These are phyloP conservation scores for Asterionellopsis glacialis DNA, from an alignment of 108 stramenopile species.

Conservation along the genomic window DNA sequence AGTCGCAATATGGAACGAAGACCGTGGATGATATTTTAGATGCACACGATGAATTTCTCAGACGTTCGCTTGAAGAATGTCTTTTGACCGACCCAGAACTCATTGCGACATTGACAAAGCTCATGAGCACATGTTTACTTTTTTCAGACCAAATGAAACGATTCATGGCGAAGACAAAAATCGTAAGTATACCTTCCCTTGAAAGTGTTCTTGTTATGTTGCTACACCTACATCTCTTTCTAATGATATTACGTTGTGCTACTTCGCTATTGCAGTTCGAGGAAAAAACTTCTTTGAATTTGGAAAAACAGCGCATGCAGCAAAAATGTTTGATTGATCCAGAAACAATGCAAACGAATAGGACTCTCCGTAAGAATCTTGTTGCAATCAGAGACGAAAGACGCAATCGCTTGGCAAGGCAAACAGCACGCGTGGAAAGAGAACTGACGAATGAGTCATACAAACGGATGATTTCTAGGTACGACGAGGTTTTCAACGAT, in stretches of 20 bases:
- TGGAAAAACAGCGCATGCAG: slow-evolving; percentile 26
- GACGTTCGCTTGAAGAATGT: slow-evolving; percentile 84
- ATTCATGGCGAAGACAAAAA: slow-evolving; percentile 69
- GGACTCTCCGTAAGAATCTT: slow-evolving; percentile 13
- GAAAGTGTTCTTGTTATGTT: background rate
- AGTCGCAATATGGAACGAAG: slow-evolving; percentile 8
- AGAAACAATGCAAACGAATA: background rate
- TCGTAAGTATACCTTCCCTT: slow-evolving; percentile 30
- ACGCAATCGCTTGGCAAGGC: slow-evolving; percentile 1
- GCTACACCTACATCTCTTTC: background rate
- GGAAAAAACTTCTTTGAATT: slow-evolving; percentile 23
- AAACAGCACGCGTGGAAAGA: slow-evolving; percentile 40
- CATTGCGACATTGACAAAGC: slow-evolving; percentile 55
- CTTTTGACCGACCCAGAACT: slow-evolving; percentile 87
- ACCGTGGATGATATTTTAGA: slow-evolving; percentile 87
- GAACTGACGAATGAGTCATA: slow-evolving; percentile 68
- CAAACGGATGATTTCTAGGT: slow-evolving; percentile 68
- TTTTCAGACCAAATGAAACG: slow-evolving; percentile 83
- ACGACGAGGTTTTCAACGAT: slow-evolving; percentile 71
- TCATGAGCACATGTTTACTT: slow-evolving; percentile 78
- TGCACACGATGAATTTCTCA: slow-evolving; percentile 85
- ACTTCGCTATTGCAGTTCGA: slow-evolving; percentile 12
- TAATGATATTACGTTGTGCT: background rate
- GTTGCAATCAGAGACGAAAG: slow-evolving; percentile 20
- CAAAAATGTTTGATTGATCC: slow-evolving; percentile 38